Evolutionary conservation across 306 rosid genomes (phyloP).

Genomic region (Albizia julibrissin): DNA sequence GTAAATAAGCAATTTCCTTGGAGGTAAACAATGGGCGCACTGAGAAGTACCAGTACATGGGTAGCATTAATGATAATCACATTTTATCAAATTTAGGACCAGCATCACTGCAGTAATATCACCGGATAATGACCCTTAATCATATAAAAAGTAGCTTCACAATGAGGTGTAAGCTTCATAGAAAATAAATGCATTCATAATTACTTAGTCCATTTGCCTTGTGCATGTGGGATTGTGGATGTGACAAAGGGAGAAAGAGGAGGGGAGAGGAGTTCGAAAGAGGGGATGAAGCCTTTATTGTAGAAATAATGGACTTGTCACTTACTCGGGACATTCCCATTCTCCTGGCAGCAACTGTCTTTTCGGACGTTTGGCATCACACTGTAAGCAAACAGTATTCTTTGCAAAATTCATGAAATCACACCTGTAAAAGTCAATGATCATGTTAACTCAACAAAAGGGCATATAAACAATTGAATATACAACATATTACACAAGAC

Average conservation of each 20-base stretch:
- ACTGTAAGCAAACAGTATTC: conserved; percentile 83
- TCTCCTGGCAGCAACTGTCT: conserved; percentile 97
- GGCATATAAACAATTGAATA: conserved; percentile 24
- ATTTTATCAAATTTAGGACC: background rate
- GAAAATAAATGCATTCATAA: background rate
- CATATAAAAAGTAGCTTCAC: conserved; percentile 8
- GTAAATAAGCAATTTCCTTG: background rate
- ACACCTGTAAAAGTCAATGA: conserved; percentile 66
- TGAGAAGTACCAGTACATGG: background rate
- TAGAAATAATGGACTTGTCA: conserved; percentile 32
- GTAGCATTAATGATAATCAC: background rate
- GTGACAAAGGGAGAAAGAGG: background rate
- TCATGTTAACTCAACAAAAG: conserved; percentile 32
- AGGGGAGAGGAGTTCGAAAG: background rate
- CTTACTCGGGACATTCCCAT: conserved; percentile 99
- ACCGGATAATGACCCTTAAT: background rate
- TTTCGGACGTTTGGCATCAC: conserved; percentile 98
- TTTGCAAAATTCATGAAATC: conserved; percentile 98
- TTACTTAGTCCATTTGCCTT: background rate
- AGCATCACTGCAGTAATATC: background rate
- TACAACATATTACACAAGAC: background rate
- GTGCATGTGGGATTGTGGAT: background rate
- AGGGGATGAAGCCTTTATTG: background rate
- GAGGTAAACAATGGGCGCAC: background rate
- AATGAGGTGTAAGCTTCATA: conserved; percentile 9